Conservation (phyloP, 2,329 filamentous ascomycete genomes). For the Fusarium anguioides region DNA sequence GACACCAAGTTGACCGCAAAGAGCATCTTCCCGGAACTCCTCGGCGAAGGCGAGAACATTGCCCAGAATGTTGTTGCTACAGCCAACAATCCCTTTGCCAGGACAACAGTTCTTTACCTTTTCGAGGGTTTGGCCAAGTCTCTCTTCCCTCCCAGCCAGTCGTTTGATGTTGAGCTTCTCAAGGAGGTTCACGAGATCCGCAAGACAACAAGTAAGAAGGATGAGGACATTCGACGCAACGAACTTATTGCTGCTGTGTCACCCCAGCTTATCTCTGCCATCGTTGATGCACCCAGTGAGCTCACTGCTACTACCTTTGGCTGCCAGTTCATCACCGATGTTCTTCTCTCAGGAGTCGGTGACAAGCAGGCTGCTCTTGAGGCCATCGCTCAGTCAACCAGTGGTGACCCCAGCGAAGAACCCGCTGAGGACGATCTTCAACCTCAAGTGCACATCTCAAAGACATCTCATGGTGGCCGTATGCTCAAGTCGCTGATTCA, state of each 20-base stretch:
- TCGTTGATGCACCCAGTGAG: constrained; percentile 73
- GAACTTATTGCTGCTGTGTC: constrained; percentile 82
- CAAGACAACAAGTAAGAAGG: constrained; percentile 91
- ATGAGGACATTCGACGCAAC: constrained; percentile 76
- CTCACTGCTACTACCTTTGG: constrained; percentile 83
- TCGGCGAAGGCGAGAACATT: constrained; percentile 76
- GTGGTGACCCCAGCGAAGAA: constrained; percentile 62
- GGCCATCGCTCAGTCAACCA: constrained; percentile 73
- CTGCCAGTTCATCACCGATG: constrained; percentile 85
- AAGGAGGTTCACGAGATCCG: constrained; percentile 83
- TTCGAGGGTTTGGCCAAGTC: constrained; percentile 75
- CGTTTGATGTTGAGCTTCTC: constrained; percentile 75
- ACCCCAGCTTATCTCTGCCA: constrained; percentile 77
- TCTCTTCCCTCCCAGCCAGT: constrained; percentile 70
- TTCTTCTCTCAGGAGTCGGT: constrained; percentile 79
- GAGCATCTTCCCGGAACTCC: constrained; percentile 85
- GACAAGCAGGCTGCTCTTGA: constrained; percentile 81
- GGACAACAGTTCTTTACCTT: constrained; percentile 80
- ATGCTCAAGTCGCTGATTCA: constrained; percentile 93
- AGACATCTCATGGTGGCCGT: constrained; percentile 74
- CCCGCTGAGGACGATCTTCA: constrained; percentile 56
- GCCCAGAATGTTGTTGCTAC: constrained; percentile 72
- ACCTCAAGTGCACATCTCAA: constrained; percentile 66
- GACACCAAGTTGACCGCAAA: constrained; percentile 92
- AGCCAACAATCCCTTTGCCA: constrained; percentile 73